phyloP scores from a whole-genome alignment of 2,329 filamentous ascomycete genomes.

The Diaporthe sp. region DNA sequence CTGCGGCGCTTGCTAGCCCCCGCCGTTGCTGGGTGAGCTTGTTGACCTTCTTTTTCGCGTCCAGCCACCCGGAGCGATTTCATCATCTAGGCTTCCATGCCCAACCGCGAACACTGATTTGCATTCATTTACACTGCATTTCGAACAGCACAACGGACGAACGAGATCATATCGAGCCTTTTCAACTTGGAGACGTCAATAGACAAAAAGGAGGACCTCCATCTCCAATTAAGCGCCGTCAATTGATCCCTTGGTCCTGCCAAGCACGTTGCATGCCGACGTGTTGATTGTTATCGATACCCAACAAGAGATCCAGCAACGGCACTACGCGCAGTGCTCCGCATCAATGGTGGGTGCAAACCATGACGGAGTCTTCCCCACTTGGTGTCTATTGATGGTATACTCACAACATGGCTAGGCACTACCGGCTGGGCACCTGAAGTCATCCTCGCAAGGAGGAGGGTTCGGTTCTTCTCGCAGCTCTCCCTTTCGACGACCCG shows the following conservation, averaged over 20 bases:
- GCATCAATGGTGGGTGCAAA: conserved; percentile 42
- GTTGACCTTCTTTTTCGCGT: conserved; percentile 37
- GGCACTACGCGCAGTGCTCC: conserved; percentile 28
- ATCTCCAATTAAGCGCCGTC: not conserved
- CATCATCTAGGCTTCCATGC: not conserved
- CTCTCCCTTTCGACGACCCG: conserved; percentile 74
- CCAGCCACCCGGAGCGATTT: conserved; percentile 8
- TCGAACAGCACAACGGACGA: not conserved
- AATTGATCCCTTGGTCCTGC: not conserved
- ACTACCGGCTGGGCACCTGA: conserved; percentile 55
- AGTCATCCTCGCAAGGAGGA: conserved; percentile 35
- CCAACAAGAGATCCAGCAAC: conserved; percentile 25
- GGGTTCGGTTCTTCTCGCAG: conserved; percentile 70
- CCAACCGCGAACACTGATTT: not conserved
- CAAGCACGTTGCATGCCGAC: conserved; percentile 2
- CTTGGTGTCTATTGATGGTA: conserved; percentile 24
- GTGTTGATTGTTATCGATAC: conserved; percentile 31
- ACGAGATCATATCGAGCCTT: not conserved
- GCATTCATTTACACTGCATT: not conserved
- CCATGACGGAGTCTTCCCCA: conserved; percentile 40
- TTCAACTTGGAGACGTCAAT: not conserved
- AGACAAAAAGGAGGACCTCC: not conserved
- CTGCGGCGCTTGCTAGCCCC: conserved; percentile 31
- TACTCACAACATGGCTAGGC: conserved; percentile 55
- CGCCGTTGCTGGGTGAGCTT: conserved; percentile 40